Evolutionary conservation across 345 rosid species (phyloP).

Genomic region (Hibiscus trionum): DNA sequence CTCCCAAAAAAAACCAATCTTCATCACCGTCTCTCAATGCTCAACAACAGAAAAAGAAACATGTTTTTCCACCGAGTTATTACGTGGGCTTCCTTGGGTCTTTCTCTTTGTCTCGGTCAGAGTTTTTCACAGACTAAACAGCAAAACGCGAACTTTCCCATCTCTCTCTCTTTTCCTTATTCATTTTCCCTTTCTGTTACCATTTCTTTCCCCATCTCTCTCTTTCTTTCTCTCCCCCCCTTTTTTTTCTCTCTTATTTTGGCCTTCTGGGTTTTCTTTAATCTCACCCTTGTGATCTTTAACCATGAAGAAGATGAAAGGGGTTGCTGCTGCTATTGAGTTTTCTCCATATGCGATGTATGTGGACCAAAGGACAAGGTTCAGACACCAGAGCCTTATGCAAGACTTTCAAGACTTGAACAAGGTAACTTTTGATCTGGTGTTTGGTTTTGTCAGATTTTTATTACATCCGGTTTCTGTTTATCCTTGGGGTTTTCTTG

Average conservation of each 20-base stretch:
- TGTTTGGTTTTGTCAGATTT: too few relatives aligned
- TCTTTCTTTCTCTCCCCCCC: too few relatives aligned
- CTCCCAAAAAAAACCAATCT: slow-evolving; percentile 36
- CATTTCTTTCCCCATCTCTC: too few relatives aligned
- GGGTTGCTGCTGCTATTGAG: not conserved
- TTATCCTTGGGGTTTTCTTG: not conserved
- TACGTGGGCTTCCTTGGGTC: slow-evolving; percentile 77
- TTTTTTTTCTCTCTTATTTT: too few relatives aligned
- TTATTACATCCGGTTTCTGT: slow-evolving; percentile 32
- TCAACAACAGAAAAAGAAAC: slow-evolving; percentile 16
- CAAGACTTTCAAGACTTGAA: slow-evolving; percentile 36
- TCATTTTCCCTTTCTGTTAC: too few relatives aligned
- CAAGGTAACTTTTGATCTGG: slow-evolving; percentile 32
- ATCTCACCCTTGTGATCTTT: not conserved
- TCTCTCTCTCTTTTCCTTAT: not conserved
- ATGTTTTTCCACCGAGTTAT: slow-evolving; percentile 29
- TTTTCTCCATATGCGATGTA: slow-evolving; percentile 1
- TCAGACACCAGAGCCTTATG: slow-evolving; percentile 53
- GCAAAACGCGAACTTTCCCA: slow-evolving; percentile 35
- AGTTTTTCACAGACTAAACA: slow-evolving; percentile 54
- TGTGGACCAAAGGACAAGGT: slow-evolving; percentile 39
- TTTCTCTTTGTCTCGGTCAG: slow-evolving; percentile 74
- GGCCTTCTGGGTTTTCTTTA: not conserved
- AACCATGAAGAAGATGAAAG: slow-evolving; percentile 7
- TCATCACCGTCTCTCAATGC: slow-evolving; percentile 37